These are phyloP conservation scores for Vigna nakashimae DNA, from an alignment of 306 rosid genomes.

Conservation along the genomic window DNA sequence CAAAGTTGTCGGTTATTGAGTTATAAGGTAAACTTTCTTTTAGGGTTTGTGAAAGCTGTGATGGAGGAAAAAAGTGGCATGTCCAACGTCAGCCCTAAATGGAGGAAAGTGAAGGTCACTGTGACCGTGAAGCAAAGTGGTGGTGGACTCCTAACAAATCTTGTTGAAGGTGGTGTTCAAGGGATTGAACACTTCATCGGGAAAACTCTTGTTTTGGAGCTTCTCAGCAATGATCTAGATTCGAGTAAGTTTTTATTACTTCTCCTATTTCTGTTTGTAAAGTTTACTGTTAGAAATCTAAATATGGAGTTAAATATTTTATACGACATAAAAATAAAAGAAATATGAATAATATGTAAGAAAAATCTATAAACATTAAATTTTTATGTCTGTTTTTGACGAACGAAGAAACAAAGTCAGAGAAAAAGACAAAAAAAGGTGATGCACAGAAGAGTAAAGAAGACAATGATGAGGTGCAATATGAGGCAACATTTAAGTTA, in stretches of 20 bases:
- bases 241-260: conserved; percentile 20
- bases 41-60: neutral
- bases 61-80: neutral
- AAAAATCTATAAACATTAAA: too few relatives aligned
- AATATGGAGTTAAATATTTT: too few relatives aligned
- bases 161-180: neutral
- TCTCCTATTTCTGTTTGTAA: neutral
- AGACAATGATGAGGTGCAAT: neutral
- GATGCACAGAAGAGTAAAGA: neutral
- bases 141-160: neutral
- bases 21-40: neutral
- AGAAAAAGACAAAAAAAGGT: conserved; percentile 33
- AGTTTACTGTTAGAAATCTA: too few relatives aligned
- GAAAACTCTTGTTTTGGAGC: conserved; percentile 37
- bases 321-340: too few relatives aligned
- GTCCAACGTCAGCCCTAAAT: neutral
- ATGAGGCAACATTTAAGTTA: too few relatives aligned
- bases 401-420: conserved; percentile 34
- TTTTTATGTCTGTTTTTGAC: neutral
- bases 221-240: conserved; percentile 31
- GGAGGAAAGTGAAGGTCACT: conserved; percentile 18
- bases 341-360: too few relatives aligned
- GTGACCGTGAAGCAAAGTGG: neutral
- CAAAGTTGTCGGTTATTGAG: neutral
- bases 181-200: conserved; percentile 11